Conservation (phyloP, 1,284 basidiomycete species). For the Sanguinoderma infundibulare region DNA sequence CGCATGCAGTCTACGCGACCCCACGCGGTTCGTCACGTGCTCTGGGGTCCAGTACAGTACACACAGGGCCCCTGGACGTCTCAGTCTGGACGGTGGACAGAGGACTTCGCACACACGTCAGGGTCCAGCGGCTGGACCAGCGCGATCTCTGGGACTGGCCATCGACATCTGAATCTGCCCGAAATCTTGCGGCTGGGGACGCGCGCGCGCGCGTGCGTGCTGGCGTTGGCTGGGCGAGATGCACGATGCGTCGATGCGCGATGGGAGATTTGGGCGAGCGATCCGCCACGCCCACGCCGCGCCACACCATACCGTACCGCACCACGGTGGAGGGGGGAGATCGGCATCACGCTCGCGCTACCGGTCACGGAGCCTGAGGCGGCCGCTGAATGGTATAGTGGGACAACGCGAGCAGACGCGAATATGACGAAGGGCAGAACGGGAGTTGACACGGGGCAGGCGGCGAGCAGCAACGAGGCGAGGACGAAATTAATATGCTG, state of each 20-base stretch:
- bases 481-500: conserved; percentile 3
- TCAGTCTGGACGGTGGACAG: too few species aligned
- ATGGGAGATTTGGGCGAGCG: conserved; percentile 1
- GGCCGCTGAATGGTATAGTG: background rate
- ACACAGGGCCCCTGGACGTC: too few species aligned
- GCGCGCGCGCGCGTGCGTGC: background rate
- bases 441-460: background rate
- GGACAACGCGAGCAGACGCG: background rate
- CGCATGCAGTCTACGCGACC: conserved; percentile 1
- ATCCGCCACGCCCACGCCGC: background rate
- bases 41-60: too few species aligned
- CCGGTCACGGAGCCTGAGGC: background rate
- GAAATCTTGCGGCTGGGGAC: background rate
- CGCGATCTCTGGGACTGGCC: too few species aligned
- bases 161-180: conserved; percentile 1
- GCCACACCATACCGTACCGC: too few species aligned
- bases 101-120: background rate
- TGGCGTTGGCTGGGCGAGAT: background rate
- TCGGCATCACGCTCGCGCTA: background rate
- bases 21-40: conserved; percentile 20
- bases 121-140: background rate
- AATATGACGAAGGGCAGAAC: background rate
- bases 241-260: background rate
- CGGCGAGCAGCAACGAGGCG: background rate
- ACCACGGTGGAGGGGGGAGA: background rate